Evolutionary conservation across 768 basidiomycete genomes (phyloP).

Genomic region (Leccinum imitatum): DNA sequence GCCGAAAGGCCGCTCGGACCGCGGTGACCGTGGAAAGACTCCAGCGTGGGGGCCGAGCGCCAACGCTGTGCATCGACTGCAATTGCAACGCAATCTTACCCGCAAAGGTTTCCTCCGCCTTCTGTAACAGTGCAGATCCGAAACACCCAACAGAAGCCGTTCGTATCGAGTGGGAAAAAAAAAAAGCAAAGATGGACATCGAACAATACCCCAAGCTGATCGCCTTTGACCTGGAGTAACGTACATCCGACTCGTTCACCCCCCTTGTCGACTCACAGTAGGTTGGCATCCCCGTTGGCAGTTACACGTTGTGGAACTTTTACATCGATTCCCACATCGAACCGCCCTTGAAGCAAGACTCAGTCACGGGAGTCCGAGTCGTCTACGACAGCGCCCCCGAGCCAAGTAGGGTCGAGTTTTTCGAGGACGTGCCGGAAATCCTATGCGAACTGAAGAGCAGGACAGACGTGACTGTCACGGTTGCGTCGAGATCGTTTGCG

Average conservation of each 20-base stretch:
- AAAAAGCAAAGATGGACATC: conserved; percentile 18
- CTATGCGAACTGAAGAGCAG: conserved; percentile 51
- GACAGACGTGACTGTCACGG: conserved; percentile 57
- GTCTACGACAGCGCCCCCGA: conserved; percentile 25
- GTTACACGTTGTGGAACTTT: conserved; percentile 84
- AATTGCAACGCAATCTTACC: not conserved
- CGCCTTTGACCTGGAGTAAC: conserved; percentile 81
- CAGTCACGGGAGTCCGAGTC: conserved; percentile 14
- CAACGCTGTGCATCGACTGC: too few species aligned
- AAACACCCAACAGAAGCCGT: not conserved
- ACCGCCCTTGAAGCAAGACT: conserved; percentile 53
- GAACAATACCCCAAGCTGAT: conserved; percentile 56
- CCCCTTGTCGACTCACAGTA: not conserved
- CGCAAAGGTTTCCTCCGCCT: not conserved
- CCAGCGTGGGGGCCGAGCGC: not conserved
- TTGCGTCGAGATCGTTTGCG: conserved; percentile 72
- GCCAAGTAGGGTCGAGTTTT: conserved; percentile 57
- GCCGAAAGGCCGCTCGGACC: not conserved
- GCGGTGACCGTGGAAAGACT: not conserved
- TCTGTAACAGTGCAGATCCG: not conserved
- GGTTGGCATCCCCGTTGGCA: conserved; percentile 25
- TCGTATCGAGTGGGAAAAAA: not conserved
- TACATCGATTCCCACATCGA: conserved; percentile 83
- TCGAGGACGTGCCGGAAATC: conserved; percentile 73
- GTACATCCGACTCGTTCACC: conserved; percentile 22